Evolutionary conservation across 805 yeast species (phyloP), one percentile per base, ranked within the genome.

Genomic region (Helenozyma rhizophorensis): DNA sequence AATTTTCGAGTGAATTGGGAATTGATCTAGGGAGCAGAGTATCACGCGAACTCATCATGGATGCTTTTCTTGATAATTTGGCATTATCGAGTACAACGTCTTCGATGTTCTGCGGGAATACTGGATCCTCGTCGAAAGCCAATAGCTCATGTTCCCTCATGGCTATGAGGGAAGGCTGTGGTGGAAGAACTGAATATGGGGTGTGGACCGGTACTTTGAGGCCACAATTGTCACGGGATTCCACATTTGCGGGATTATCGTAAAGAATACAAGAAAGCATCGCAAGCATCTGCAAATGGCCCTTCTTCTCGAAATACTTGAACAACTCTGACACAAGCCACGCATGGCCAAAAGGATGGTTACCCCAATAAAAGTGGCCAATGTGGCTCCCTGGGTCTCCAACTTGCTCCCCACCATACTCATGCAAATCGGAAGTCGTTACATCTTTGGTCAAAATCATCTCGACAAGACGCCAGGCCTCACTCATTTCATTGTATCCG

Each of bases 251-350:
- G 6, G 25, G 34, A 45, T 68, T 71, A 48, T 68, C 83, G 48
- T 64, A 68, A 36, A 84, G 58, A 4, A 86, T 68, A 57, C 95
- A 85, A 3, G 90, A 75, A 43, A 88, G 57, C 87, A 85, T 83
- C 1, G 95, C 96, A 15, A 89, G 62, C 95, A 90, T 86, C 54
- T 90, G 97, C 17, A 86, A 58, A 48, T 90, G 82, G 2, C 80
- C 77, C 25, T 66, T 50, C 21, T 48, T 58, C 46, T 81, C 93
- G 51, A 80, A 87, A 46, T 80, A 80, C 1, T 54, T 50, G 49
- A 89, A 65, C 24, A 87, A 62, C 38, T 76, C 74, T 16, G 68
- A 68, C 0, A 86, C 67, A 14, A 86, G 60, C 83, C 86, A 76
- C 9, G 68, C 45, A 24, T 78, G 69, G 1, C 95, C 95, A 53